phyloP scores from a whole-genome alignment of 2,329 filamentous ascomycete species.

The Aspergillus vadensis region DNA sequence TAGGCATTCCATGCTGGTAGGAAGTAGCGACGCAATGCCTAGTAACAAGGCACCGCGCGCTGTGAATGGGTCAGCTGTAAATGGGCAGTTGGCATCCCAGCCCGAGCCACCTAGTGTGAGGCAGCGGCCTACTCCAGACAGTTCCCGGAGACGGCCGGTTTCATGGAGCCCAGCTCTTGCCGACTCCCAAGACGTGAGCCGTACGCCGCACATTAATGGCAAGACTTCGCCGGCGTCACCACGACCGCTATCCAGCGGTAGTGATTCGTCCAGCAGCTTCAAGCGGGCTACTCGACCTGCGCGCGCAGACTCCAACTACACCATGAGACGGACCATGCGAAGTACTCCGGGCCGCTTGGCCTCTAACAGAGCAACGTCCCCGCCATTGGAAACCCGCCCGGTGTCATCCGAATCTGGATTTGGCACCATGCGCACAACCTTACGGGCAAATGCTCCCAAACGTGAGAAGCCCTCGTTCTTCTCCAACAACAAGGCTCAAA shows the following conservation, averaged over 20 bases:
- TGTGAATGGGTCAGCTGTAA: not conserved
- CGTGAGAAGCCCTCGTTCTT: conserved; percentile 45
- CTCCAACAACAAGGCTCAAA: conserved; percentile 40
- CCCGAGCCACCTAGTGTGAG: conserved; percentile 11
- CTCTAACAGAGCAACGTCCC: conserved; percentile 59
- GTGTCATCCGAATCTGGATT: conserved; percentile 47
- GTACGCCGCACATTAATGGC: conserved; percentile 12
- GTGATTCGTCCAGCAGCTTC: conserved; percentile 75
- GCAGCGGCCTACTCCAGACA: conserved; percentile 7
- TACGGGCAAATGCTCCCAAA: conserved; percentile 52
- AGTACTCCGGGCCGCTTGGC: conserved; percentile 40
- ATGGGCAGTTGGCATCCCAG: conserved; percentile 6
- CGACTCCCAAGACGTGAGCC: conserved; percentile 14
- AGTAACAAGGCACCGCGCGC: conserved; percentile 11
- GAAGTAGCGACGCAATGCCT: conserved; percentile 19
- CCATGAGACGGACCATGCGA: conserved; percentile 76
- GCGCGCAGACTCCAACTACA: conserved; percentile 53
- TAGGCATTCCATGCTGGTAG: conserved; percentile 24
- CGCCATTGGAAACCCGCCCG: conserved; percentile 55
- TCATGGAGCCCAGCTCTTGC: conserved; percentile 28
- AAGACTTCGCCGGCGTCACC: conserved; percentile 35
- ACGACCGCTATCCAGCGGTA: conserved; percentile 64
- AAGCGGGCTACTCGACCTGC: conserved; percentile 60
- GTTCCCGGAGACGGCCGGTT: conserved; percentile 21
- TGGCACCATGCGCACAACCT: conserved; percentile 48